Base-by-base conservation (phyloP, 257 asterid species). In the Solanum ossicruentum region DNA sequence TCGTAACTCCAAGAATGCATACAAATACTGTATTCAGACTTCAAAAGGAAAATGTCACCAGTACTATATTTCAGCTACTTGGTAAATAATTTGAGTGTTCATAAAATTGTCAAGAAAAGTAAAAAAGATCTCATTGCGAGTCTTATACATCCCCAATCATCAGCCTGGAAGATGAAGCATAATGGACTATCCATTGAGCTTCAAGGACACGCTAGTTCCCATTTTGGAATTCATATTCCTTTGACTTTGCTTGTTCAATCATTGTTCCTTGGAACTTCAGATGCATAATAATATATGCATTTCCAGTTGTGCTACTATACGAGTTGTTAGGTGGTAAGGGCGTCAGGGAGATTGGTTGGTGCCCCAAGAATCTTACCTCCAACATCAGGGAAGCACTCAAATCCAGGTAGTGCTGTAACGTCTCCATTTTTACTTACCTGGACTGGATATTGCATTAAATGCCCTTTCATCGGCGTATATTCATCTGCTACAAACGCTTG, bases 291-390 rank as follows among this genome's bases (percentile, higher is more conserved):
- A 32, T 36, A 39, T 23, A 73, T 75, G 58, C 81, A 75, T 75
- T 49, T 72, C 80, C 11, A 45, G 39, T 45, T 72, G 80, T 72
- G 57, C 39, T 71, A 43, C 80, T n/a, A 45, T 45, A 2, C 15
- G 45, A 75, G 63, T 57, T 79, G 58, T 85, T 88, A 96, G 15
- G 98, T 96, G 6, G 98, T 96, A 85, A 96, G 91, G 82, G 97
- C 98, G 85, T 96, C 98, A 2, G 99, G 99, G 45, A 96, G 90
- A 61, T 88, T 91, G 26, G 93, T 88, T 3, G 95, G 95, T 49
- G 96, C 93, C 57, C 98, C 97, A 18, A 92, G 88, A 67, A 95
- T 90, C 89, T 92, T 94, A 51, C 97, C 98, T 43, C 97, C 95
- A 39, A 93, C 92, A 66, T 95, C 98, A 0, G 97, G 97, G 82